These are phyloP conservation scores for Saturnispora galanensis DNA, from an alignment of 805 yeast species.

Conservation along the genomic window DNA sequence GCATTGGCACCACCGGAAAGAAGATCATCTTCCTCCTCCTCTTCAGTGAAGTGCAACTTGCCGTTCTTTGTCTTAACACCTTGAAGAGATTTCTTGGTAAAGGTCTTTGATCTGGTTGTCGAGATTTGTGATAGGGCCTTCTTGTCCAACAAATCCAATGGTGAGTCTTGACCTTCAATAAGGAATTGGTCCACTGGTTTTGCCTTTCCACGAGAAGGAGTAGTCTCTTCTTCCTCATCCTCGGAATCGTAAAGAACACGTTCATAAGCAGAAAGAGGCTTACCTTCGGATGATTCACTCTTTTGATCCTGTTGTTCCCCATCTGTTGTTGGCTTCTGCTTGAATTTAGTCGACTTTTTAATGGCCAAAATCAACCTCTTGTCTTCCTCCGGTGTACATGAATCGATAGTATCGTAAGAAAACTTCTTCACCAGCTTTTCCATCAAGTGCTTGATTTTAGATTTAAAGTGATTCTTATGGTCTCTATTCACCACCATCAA, in stretches of 20 bases:
- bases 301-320: slow-evolving; percentile 14
- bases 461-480: slow-evolving; percentile 89
- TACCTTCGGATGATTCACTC: slow-evolving; percentile 22
- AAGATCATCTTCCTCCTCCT: slow-evolving; percentile 37
- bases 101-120: slow-evolving; percentile 50
- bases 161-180: slow-evolving; percentile 60
- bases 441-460: slow-evolving; percentile 84
- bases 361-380: slow-evolving; percentile 74
- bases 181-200: slow-evolving; percentile 50
- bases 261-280: slow-evolving; percentile 78
- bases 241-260: slow-evolving; percentile 76
- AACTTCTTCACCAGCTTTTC: slow-evolving; percentile 86
- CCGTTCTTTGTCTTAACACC: slow-evolving; percentile 52
- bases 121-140: slow-evolving; percentile 81
- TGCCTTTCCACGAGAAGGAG: slow-evolving; percentile 14
- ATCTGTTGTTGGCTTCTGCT: slow-evolving; percentile 40
- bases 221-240: slow-evolving; percentile 41
- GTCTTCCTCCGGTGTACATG: slow-evolving; percentile 84
- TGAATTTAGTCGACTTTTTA: slow-evolving; percentile 46
- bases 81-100: slow-evolving; percentile 32
- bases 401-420: slow-evolving; percentile 79
- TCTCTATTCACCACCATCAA: slow-evolving; percentile 91
- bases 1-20: slow-evolving; percentile 41
- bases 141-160: slow-evolving; percentile 82
- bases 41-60: slow-evolving; percentile 54